Evolutionary conservation across 2,329 filamentous ascomycete species (phyloP), one percentile per base, ranked within the genome.

Genomic region (Helotiales sp.): DNA sequence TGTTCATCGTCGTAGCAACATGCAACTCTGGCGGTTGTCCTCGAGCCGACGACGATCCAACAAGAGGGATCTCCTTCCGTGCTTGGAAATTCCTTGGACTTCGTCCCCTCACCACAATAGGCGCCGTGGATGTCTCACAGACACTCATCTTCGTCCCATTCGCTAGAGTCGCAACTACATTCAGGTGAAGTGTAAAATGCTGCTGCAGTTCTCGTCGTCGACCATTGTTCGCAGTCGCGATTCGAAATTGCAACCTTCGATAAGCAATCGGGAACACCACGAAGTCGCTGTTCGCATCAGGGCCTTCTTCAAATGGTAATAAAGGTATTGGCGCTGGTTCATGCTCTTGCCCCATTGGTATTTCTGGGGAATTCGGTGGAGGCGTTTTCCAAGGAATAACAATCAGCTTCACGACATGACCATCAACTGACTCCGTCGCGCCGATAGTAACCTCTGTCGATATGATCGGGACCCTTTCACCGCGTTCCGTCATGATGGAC

Each of bases 331-430:
- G 83, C 0, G 89, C 85, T 5, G 93, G 93, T 71, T 98, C 93
- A 70, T 93, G 92, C 71, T 98, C 93, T 0, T 78, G 78, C 1
- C 77, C 77, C 61, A 88, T 84, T 60, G 75, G 80, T 58, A 86
- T 79, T 63, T 88, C 84, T n/a, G 85, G 81, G 3, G 87, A 85
- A 74, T 88, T 90, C 51, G 90, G 90, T 27, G 89, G 90, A 1
- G 92, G 93, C 1, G 93, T 97, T 78, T 98, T 98, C 93, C 93
- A 98, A 1, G 93, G 93, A 59, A 98, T 96, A 7, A 95, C 95
- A 62, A 98, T 97, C 61, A 98, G 87, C 67, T 96, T 93, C 42
- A 97, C 91, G 0, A 90, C 78, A 67, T 96, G 93, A 31, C 91
- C 91, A 72, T 98, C 93, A 15, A 96, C 92, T 1, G 93, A 97